phyloP scores from a whole-genome alignment of 352 stramenopile species.

The Bremia lactucae region DNA sequence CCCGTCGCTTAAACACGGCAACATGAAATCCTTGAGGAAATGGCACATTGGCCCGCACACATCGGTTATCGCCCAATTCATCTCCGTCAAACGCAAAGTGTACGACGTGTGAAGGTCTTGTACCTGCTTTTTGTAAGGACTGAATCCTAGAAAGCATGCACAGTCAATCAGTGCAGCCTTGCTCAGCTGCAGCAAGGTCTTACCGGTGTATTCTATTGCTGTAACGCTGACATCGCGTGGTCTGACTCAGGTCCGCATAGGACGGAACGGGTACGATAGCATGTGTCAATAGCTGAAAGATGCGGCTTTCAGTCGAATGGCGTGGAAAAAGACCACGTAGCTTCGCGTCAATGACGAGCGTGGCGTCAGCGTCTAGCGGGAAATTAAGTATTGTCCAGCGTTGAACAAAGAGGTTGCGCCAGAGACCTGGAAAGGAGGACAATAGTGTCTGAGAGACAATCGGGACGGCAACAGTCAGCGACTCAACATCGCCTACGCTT shows the following conservation, averaged over 20 bases:
- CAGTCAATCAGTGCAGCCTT: neutral
- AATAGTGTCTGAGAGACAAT: constrained; percentile 31
- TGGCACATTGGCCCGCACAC: constrained; percentile 61
- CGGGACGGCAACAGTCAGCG: constrained; percentile 29
- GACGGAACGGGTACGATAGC: constrained; percentile 49
- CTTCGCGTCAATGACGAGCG: constrained; percentile 21
- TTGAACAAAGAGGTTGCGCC: constrained; percentile 44
- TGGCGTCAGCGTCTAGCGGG: constrained; percentile 13
- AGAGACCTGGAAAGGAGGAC: constrained; percentile 39
- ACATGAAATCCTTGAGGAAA: constrained; percentile 50
- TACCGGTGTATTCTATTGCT: constrained; percentile 38
- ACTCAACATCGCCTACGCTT: constrained; percentile 39
- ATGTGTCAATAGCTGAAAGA: constrained; percentile 63
- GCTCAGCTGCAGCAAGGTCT: neutral
- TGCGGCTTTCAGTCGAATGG: constrained; percentile 38
- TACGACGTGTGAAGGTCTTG: constrained; percentile 21
- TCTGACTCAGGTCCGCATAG: constrained; percentile 53
- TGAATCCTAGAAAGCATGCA: constrained; percentile 11
- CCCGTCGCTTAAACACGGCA: constrained; percentile 30
- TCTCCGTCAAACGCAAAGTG: constrained; percentile 42
- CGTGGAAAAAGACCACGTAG: constrained; percentile 28
- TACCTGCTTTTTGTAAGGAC: constrained; percentile 16
- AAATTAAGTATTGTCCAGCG: constrained; percentile 64
- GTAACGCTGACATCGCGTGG: constrained; percentile 19
- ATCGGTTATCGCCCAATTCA: constrained; percentile 52